Evolutionary conservation across 768 basidiomycete genomes (phyloP).

Genomic region (Cystobasidium onofrii): DNA sequence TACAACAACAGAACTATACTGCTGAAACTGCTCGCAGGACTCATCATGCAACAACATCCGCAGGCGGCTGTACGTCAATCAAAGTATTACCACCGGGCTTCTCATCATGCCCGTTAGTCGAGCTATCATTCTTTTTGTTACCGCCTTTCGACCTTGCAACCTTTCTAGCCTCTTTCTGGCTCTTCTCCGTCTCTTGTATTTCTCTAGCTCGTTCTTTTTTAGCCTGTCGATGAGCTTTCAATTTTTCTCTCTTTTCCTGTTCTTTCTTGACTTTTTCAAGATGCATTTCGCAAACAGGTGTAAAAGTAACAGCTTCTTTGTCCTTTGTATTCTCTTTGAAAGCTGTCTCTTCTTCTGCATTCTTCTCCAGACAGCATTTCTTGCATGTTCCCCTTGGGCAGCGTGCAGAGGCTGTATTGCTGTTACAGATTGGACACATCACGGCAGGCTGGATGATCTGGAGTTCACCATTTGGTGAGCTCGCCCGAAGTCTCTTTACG

Average conservation of each 20-base stretch:
- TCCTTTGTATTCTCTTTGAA: constrained; percentile 41
- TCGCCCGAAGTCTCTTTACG: neutral
- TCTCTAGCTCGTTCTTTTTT: neutral
- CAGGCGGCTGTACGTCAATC: neutral
- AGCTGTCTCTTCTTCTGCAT: constrained; percentile 2
- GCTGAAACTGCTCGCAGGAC: no score
- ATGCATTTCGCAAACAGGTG: constrained; percentile 45
- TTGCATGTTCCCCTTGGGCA: constrained; percentile 13
- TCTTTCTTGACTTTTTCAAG: constrained; percentile 43
- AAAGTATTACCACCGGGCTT: neutral
- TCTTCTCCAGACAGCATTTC: neutral
- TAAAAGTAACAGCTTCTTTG: no score
- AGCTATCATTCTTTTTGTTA: neutral
- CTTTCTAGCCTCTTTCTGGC: neutral
- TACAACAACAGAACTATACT: no score
- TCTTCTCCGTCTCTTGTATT: neutral
- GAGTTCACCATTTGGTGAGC: neutral
- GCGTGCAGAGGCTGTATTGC: constrained; percentile 19
- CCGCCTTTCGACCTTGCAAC: neutral
- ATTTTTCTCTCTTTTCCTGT: constrained; percentile 3
- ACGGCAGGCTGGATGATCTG: neutral
- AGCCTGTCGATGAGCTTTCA: constrained; percentile 8
- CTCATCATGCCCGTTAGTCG: no score
- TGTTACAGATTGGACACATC: neutral
- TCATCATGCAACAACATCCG: neutral